Base-by-base conservation (phyloP, 1,284 basidiomycete genomes). In the Microbotryum violaceum region DNA sequence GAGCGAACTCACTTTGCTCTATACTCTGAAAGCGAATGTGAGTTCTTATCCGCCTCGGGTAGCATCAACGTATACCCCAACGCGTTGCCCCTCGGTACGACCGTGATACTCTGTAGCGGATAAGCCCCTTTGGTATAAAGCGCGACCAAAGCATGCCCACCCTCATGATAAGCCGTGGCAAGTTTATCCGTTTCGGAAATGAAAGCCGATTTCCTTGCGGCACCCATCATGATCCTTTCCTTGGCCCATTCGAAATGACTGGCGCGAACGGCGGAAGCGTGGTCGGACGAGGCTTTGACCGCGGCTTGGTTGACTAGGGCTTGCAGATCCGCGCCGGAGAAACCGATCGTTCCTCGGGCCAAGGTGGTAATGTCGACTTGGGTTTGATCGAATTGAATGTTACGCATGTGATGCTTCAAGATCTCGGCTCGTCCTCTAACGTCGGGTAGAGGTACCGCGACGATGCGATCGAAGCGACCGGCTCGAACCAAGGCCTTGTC, bases 201-300 rank as follows among this genome's bases (percentile, higher is more conserved):
- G 73, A 85, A 91, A 54, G 87, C 85, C 63, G 87, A 91, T 78
- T 85, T 87, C 67, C 92, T 81, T 76, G 97, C 92, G 27, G 89
- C 89, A 53, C 93, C 92, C 90, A 97, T 92, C 67, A 94, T 78
- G 68, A 96, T 94, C 66, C 70, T 85, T 54, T 72, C 89, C 82
- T 86, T 93, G 67, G 92, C 92, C 92, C 92, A 97, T 79, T 96
- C 92, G 73, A 96, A 89, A 73, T 96, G 89, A 65, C 82, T 83
- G 62, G 88, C 76, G n/a, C 76, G 76, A 5, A 97, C 90, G 63
- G 82, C 80, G 52, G 78, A 81, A 44, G 83, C 85, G 18, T 82
- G 83, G 68, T 94, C 88, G 70, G 89, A 85, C 21, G 89, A 86
- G 6, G 92, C 92, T 75, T 93, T 89, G 61, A 97, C 89, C 4